Evolutionary conservation across 202 grass and related monocot genomes (phyloP).

Genomic region (Musa balbisiana): DNA sequence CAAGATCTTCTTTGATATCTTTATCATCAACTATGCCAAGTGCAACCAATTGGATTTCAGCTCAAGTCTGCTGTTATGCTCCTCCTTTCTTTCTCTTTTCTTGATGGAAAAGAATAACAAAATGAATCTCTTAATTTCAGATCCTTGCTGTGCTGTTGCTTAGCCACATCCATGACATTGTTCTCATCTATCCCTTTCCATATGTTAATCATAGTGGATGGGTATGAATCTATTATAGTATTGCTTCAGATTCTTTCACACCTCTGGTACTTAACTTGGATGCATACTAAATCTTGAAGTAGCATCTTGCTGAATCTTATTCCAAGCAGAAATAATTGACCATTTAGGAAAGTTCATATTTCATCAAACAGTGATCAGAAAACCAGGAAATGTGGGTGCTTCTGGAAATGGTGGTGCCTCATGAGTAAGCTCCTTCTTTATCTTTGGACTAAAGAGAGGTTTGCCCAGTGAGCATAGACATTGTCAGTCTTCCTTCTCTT

Average conservation of each 20-base stretch:
- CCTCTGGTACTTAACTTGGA: neutral
- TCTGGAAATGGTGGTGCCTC: neutral
- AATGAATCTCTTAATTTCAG: neutral
- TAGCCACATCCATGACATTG: neutral
- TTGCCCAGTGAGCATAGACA: neutral
- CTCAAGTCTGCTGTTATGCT: too few relatives aligned
- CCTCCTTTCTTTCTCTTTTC: neutral
- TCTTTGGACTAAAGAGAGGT: neutral
- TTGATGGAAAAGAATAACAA: neutral
- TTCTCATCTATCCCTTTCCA: neutral
- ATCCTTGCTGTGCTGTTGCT: neutral
- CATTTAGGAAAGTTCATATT: too few relatives aligned
- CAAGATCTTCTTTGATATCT: neutral
- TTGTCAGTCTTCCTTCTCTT: neutral
- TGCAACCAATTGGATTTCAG: neutral
- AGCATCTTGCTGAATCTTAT: neutral
- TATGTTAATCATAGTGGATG: neutral
- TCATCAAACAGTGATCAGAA: too few relatives aligned
- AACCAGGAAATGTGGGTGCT: neutral
- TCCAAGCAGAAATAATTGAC: neutral
- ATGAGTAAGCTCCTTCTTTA: neutral
- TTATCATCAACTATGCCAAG: neutral
- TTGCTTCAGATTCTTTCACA: neutral
- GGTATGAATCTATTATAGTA: neutral
- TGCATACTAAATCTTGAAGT: neutral